These are phyloP conservation scores for Aspergillus melleus DNA, from an alignment of 2,329 filamentous ascomycete species.

Conservation along the genomic window DNA sequence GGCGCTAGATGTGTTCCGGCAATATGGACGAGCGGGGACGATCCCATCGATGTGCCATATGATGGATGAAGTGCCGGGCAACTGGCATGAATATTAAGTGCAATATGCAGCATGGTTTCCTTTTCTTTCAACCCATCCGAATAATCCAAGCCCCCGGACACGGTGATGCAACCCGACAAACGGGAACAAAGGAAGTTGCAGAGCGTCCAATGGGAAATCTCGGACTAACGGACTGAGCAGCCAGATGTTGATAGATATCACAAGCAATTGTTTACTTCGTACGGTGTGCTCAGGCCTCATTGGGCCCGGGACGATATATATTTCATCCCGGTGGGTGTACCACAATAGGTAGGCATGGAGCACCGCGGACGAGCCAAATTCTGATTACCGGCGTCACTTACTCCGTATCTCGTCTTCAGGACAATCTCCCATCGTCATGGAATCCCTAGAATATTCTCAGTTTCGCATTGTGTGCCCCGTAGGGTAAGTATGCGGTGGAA, in stretches of 20 bases:
- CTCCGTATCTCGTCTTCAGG: no score
- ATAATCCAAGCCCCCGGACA: background rate
- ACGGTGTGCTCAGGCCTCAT: no score
- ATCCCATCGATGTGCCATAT: conserved; percentile 6
- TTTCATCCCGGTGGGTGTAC: background rate
- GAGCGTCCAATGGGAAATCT: background rate
- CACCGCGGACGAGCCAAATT: no score
- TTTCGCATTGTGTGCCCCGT: background rate
- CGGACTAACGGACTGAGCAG: background rate
- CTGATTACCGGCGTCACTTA: no score
- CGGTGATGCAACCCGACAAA: background rate
- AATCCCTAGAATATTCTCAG: background rate
- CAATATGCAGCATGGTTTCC: background rate
- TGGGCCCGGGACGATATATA: background rate
- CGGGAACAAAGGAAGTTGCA: background rate
- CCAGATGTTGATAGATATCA: no score
- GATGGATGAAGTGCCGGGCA: background rate
- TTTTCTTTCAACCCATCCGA: no score
- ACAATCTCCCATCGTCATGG: background rate
- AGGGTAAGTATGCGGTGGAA: background rate
- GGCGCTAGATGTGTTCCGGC: conserved; percentile 15
- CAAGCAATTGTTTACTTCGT: no score
- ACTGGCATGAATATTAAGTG: no score
- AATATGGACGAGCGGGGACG: conserved; percentile 19
- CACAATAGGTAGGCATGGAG: no score